Evolutionary conservation across 2,329 filamentous ascomycete genomes (phyloP), one percentile per base, ranked within the genome.

Genomic region (Trichocomaceae sp.): DNA sequence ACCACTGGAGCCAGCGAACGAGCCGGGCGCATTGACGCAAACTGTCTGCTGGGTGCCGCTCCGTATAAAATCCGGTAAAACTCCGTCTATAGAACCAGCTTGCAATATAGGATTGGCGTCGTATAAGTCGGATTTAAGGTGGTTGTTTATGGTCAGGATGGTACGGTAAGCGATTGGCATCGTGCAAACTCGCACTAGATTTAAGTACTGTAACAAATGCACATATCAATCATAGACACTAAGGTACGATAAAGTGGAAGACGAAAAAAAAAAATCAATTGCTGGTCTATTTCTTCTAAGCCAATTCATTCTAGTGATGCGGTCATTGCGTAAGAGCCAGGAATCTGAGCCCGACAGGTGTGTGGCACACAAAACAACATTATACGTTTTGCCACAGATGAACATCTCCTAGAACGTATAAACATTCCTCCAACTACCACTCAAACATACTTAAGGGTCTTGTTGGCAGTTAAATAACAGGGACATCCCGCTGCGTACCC

Each of bases 91-190:
- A 7, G 26, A 44, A 8, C 54, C 54, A 15, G 23, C 8, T 48
- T 31, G 39, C 12, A 56, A 47, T 19, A 33, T 52, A 13, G 54
- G 44, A 31, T 52, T 29, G 31, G 46, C 49, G 13, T 56, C 49
- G 45, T 56, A 49, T 37, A 56, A 45, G 39, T 56, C 50, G 22
- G 50, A 48, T 26, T 37, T 44, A 20, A 56, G 50, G 6, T 49
- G 49, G 22, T 56, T 52, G 45, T 56, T 41, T 41, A 56, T 52
- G 5, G 54, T 56, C 26, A 56, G 35, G 44, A 56, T 56, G 26
- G 54, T 56, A 23, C 54, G 49, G 29, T 56, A 56, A 13, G 54
- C 48, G 23, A 56, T 13, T 35, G 50, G 54, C 54, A 56, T 56
- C 17, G 29, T 56, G 42, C 15, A n/a, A 39, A 20, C 33, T 45